A percentile compares a stretch with the other conserved stretches of the same genome.
Evolutionary conservation across 2,329 filamentous ascomycete species (phyloP).

Genomic region (Ophiostoma piceae): DNA sequence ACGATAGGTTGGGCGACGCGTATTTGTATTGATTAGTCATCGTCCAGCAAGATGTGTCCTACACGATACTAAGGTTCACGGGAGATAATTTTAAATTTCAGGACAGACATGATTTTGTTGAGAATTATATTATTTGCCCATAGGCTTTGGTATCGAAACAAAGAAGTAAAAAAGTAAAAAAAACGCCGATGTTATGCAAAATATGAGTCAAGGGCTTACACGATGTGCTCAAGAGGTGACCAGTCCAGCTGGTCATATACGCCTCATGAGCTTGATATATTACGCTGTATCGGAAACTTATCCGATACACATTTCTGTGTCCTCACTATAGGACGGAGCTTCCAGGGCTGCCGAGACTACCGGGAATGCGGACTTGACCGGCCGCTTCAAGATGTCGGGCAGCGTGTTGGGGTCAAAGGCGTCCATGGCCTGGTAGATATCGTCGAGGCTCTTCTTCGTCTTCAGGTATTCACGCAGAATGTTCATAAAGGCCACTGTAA

Average conservation of each 20-base stretch:
- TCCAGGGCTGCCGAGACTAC: background rate
- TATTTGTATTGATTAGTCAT: background rate
- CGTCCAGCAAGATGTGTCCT: background rate
- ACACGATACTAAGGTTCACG: background rate
- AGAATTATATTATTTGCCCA: background rate
- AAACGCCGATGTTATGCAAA: background rate
- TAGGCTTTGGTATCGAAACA: background rate
- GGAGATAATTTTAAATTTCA: too few relatives aligned
- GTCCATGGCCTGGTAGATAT: background rate
- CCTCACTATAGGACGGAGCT: background rate
- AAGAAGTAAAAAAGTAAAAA: background rate
- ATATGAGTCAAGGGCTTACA: background rate
- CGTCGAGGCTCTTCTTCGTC: background rate
- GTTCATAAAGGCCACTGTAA: conserved; percentile 18
- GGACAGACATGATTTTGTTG: background rate
- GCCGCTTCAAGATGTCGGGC: background rate
- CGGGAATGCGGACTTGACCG: background rate
- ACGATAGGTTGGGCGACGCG: background rate
- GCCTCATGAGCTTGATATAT: background rate
- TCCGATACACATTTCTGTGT: background rate
- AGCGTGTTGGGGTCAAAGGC: background rate
- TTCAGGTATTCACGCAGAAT: conserved; percentile 12
- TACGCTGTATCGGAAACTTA: background rate
- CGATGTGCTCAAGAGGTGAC: background rate
- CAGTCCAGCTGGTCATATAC: background rate